Evolutionary conservation across 2,329 filamentous ascomycete genomes (phyloP), one percentile per base, ranked within the genome.

Genomic region (Pochonia chlamydosporia): DNA sequence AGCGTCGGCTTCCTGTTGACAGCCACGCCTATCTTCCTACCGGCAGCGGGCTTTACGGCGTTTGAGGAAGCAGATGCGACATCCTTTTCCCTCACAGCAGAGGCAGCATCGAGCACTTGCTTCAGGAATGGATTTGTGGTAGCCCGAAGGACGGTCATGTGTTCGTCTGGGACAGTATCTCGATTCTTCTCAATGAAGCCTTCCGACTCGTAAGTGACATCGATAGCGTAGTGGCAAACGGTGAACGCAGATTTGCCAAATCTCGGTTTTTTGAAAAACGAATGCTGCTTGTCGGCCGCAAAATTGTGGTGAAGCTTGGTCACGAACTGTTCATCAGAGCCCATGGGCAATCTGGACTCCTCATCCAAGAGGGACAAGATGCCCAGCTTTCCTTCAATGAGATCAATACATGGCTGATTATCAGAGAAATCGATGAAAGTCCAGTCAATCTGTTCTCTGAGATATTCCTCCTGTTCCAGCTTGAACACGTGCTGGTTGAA

Each of bases 401-500:
- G 73, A 66, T 99, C 93, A 59, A 99, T 99, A 72, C 93, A 99
- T 16, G 93, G 93, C 71, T 99, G 93, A 60, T 99, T 99, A 69
- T 99, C 93, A 5, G 92, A 95, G 68, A 99, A 99, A 64, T 99
- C 93, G 64, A 99, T 99, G 64, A 99, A 99, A 9, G 88, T 96
- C 93, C 93, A 99, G 70, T 97, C 91, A 55, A 99, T 99, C 71
- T 97, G 78, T 70, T 99, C 93, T 47, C 85, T 83, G 35, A 96
- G 79, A 64, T 99, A 99, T 68, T 99, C 93, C 65, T 99, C 93
- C 66, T 99, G 93, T 67, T 99, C 93, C 20, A 99, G 80, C 69
- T 97, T 96, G 80, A 99, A 99, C 30, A 99, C 93, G 62, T 99
- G 93, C 65, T 95, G 89, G 70, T 99, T 99, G 76, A 99, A 99